A percentile compares a stretch with the other conserved stretches of the same genome.
These are phyloP conservation scores for Hirsutella minnesotensis DNA, from an alignment of 2,329 filamentous ascomycete species.

Conservation along the genomic window DNA sequence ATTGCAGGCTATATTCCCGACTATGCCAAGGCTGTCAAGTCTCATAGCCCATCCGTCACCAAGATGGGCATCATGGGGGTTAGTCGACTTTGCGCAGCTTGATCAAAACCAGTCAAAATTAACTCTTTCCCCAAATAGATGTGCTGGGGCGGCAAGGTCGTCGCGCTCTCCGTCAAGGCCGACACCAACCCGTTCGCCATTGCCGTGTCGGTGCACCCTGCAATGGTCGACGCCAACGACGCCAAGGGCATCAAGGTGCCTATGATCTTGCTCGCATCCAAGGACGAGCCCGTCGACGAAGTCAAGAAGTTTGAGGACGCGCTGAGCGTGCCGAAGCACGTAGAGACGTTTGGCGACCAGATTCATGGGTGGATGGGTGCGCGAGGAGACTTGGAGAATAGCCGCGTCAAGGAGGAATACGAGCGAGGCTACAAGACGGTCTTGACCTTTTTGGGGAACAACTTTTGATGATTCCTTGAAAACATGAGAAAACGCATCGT, in stretches of 20 bases:
- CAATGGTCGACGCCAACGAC: constrained; percentile 52
- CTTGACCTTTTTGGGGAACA: constrained; percentile 43
- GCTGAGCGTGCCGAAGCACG: constrained; percentile 42
- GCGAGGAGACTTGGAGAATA: constrained; percentile 44
- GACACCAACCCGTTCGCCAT: constrained; percentile 42
- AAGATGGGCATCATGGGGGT: constrained; percentile 51
- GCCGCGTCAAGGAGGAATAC: constrained; percentile 48
- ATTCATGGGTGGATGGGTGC: constrained; percentile 68
- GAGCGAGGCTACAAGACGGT: constrained; percentile 48
- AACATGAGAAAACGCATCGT: too few species aligned
- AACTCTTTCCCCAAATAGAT: too few species aligned
- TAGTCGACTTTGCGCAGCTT: constrained; percentile 14
- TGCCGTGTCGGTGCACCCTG: constrained; percentile 43
- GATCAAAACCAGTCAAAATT: constrained; percentile 23
- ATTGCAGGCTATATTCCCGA: constrained; percentile 38
- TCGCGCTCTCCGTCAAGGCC: constrained; percentile 36
- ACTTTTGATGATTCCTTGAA: constrained; percentile 20
- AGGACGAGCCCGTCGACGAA: constrained; percentile 46
- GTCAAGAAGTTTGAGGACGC: constrained; percentile 44
- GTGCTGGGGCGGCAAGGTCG: constrained; percentile 64
- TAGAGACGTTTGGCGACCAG: constrained; percentile 56
- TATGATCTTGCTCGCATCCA: constrained; percentile 50
- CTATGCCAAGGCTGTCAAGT: constrained; percentile 41
- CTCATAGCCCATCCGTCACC: constrained; percentile 40
- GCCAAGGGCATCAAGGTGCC: constrained; percentile 49